A percentile compares a stretch with the other conserved stretches of the same genome.
phyloP scores from a whole-genome alignment of 2,329 filamentous ascomycete species.

The Akanthomyces dipterigenus region DNA sequence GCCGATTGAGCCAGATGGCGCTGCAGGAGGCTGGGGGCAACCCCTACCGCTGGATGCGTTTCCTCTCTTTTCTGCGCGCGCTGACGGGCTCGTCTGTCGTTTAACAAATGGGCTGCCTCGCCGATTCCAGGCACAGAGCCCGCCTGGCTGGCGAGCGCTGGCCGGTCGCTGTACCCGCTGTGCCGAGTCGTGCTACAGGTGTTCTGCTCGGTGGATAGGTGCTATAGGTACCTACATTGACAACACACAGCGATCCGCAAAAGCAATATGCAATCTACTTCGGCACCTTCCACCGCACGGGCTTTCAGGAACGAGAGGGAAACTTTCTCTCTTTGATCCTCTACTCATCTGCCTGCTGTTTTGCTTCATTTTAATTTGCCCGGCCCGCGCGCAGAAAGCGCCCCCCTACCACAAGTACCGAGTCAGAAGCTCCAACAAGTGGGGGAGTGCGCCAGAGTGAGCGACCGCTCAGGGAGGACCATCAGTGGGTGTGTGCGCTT shows the following conservation, averaged over 20 bases:
- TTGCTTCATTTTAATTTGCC: not conserved
- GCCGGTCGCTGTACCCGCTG: not conserved
- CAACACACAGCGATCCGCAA: not conserved
- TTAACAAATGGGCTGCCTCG: not conserved
- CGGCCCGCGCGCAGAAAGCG: not conserved
- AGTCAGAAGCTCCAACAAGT: not conserved
- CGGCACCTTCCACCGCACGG: slow-evolving; percentile 2
- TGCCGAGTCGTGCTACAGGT: not conserved
- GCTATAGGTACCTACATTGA: no score
- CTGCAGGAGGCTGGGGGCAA: not conserved
- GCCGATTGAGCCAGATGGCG: not conserved
- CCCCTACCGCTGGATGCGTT: not conserved
- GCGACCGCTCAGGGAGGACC: not conserved
- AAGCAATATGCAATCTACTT: not conserved
- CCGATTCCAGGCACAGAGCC: not conserved
- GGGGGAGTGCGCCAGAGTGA: not conserved
- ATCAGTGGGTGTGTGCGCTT: not conserved
- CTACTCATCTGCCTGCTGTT: not conserved
- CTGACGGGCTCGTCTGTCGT: not conserved
- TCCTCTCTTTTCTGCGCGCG: no score
- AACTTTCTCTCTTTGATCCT: not conserved
- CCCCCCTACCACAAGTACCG: not conserved
- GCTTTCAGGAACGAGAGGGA: not conserved
- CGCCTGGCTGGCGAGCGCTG: not conserved
- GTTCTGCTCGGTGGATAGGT: not conserved